Evolutionary conservation across 148 eudicot genomes (phyloP), one percentile per base, ranked within the genome.

Genomic region (Rhododendron kiyosumense): DNA sequence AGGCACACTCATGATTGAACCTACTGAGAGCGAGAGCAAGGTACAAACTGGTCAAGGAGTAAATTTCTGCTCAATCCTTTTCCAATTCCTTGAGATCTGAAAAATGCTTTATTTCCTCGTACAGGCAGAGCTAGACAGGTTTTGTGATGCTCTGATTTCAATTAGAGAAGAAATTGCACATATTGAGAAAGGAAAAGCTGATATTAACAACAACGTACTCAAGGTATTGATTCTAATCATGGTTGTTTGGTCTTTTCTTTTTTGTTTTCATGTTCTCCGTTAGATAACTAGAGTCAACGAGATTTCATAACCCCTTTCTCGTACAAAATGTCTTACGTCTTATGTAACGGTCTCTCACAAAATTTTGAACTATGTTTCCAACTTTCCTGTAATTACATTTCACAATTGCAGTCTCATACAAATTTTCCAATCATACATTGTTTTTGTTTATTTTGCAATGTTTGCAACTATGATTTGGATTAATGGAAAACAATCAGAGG

Each of bases 11-110:
- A 97, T 97, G 99, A 95, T 97, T 89, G 99, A 97, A 88, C 99
- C 99, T 59, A 97, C 99, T 52, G 99, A 97, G 90, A 97, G 99
- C 88, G 99, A 97, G 90, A 97, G 99, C 98, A 97, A 93, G 98
- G 99, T 95, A 87, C 75, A 43, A 22, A 28, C 22, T 22, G 38
- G 74, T 10, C 34, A 34, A 41, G 78, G 43, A 18, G 75, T 24
- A 30, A 83, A 69, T 78, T 88, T 84, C 10, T 28, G 38, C 65
- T 46, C 4, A 57, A 7, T 79, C 85, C 57, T 74, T 34, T 83
- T 17, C 61, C 38, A 5, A 7, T 59, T 71, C 77, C 61, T 85
- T 69, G 45, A 78, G 77, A 15, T 78, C 15, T 83, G 69, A 63
- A 78, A 41, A 12, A 46, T 18, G 26, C n/a, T 34, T 82, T 86